Conservation (phyloP, 2,329 filamentous ascomycete genomes). For the Botrytis elliptica region DNA sequence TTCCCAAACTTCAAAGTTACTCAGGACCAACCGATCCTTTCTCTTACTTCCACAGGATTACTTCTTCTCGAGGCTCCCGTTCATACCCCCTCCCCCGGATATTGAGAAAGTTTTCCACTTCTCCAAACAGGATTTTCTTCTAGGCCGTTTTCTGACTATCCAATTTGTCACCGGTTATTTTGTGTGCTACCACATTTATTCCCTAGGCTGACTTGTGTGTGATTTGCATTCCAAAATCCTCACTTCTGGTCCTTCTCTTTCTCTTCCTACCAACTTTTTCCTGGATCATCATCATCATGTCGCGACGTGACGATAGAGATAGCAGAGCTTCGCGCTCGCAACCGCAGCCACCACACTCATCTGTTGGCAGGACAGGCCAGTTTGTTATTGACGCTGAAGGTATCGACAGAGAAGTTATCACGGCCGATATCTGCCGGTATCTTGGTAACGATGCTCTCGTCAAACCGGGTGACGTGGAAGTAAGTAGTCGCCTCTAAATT, state of each 20-base stretch:
- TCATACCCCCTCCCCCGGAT: constrained; percentile 17
- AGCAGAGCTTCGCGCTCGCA: constrained; percentile 34
- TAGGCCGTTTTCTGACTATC: constrained; percentile 25
- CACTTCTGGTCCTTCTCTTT: constrained; percentile 34
- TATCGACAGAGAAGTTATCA: constrained; percentile 81
- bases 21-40: constrained; percentile 24
- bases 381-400: constrained; percentile 79
- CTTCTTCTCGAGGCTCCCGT: constrained; percentile 34
- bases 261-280: constrained; percentile 38
- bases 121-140: constrained; percentile 15
- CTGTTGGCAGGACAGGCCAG: constrained; percentile 60
- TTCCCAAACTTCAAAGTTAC: not conserved
- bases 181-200: constrained; percentile 33
- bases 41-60: constrained; percentile 24
- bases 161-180: constrained; percentile 24
- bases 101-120: constrained; percentile 18
- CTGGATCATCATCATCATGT: constrained; percentile 24
- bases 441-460: constrained; percentile 80
- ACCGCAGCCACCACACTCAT: constrained; percentile 42
- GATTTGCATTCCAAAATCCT: constrained; percentile 36
- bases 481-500: constrained; percentile 46
- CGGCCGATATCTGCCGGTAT: constrained; percentile 80
- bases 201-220: constrained; percentile 39
- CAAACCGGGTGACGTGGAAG: constrained; percentile 71
- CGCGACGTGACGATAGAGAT: constrained; percentile 27